Base-by-base conservation (phyloP, 2,329 filamentous ascomycete species). In the Sordariomycetes sp. region DNA sequence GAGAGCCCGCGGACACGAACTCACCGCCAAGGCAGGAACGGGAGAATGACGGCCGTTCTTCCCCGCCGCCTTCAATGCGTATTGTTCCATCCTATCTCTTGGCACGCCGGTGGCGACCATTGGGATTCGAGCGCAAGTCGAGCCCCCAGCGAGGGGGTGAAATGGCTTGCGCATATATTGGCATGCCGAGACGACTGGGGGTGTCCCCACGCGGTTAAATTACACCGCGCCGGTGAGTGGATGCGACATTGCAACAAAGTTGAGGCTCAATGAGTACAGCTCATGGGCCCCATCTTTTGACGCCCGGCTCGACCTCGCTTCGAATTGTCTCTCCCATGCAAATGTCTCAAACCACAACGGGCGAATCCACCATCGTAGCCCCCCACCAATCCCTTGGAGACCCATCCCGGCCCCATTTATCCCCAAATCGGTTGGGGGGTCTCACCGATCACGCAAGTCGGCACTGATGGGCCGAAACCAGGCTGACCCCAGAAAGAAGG, bases 211-310 rank as follows among this genome's bases (percentile, higher is more conserved):
- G 46, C 46, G 46, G 43, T 10, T 20, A 50, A 22, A 50, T 22
- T 50, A 20, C 46, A 50, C 46, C 46, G 5, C 22, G 18, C 22
- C 22, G 46, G 46, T 50, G 46, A 24, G 20, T 22, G 46, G 22
- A 50, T 50, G 46, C 20, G 11, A 50, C 46, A 8, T 24, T 12
- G 46, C 46, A 20, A 50, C 46, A 50, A 24, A 24, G 46, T 50
- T 50, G 46, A 50, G 46, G 46, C 63, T 70, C 64, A 65, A 66
- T 65, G 64, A 64, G 16, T 14, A n/a, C 40, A n/a, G n/a, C 40
- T 46, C 55, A 57, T 55, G 57, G 58, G 63, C 59, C 58, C 61
- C 60, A 59, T 60, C 59, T 63, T 34, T 57, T 57, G 65, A 61
- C 63, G 60, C 61, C 66, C 59, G 58, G 53, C 52, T 57, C 64